Evolutionary conservation across 2,329 filamentous ascomycete genomes (phyloP).

Genomic region (Fusarium veterinarium): DNA sequence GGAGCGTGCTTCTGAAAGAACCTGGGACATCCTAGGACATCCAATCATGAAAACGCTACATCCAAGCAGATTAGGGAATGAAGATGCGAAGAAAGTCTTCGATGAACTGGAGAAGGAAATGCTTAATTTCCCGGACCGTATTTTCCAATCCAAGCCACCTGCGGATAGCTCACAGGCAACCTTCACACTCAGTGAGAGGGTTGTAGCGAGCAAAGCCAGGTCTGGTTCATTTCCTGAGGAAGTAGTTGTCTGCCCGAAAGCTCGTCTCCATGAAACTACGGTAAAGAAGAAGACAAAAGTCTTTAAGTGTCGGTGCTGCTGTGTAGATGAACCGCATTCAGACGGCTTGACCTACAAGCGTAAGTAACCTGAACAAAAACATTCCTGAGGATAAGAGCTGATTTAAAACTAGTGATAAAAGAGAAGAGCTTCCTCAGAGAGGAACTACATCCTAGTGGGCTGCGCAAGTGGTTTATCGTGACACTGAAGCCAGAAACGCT

Average conservation of each 20-base stretch:
- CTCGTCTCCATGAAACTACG: rapidly evolving
- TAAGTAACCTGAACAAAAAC: too few relatives aligned
- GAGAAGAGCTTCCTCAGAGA: rapidly evolving
- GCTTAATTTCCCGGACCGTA: rapidly evolving
- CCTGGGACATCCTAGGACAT: rapidly evolving
- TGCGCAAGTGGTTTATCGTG: neutral
- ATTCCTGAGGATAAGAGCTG: rapidly evolving
- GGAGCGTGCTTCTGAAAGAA: neutral
- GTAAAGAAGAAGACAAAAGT: rapidly evolving
- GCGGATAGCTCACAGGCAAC: rapidly evolving
- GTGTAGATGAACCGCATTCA: neutral
- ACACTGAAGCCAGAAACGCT: rapidly evolving
- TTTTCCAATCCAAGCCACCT: rapidly evolving
- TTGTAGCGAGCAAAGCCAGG: rapidly evolving
- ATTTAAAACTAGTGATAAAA: rapidly evolving
- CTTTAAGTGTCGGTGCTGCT: neutral
- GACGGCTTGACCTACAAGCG: neutral
- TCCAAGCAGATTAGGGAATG: rapidly evolving
- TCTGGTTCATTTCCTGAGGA: rapidly evolving
- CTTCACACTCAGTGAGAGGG: rapidly evolving
- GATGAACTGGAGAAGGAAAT: neutral
- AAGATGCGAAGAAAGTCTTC: rapidly evolving
- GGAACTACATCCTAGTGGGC: rapidly evolving
- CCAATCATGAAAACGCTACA: rapidly evolving
- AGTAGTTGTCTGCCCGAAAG: rapidly evolving